Evolutionary conservation across 1,284 basidiomycete genomes (phyloP), one percentile per base, ranked within the genome.

Genomic region (Cryptococcus sp.): DNA sequence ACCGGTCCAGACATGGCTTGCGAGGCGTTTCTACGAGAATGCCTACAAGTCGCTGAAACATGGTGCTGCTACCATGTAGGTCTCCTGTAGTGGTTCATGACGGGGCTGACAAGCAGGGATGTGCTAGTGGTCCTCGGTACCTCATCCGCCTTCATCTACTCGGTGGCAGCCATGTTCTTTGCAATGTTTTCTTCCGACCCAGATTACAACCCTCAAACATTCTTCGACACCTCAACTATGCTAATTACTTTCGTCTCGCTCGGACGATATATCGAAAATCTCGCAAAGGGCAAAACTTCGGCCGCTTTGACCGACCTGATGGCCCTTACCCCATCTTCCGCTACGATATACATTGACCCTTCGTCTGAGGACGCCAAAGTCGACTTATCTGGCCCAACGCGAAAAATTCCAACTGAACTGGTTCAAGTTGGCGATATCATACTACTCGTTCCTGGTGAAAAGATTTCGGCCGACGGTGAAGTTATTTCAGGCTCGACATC

Each of bases 151-250:
- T 98, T 96, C 73, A 78, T 84, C 59, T 99, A 97, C 76, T 98
- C 93, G 3, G 63, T 91, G 36, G 76, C 84, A 52, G 75, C 82
- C 47, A 83, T 98, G 79, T 59, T 88, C 60, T 78, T 80, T 44
- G 84, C 86, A 32, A 78, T 83, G 21, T 83, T 87, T 76, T 62
- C 64, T 14, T 63, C 68, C 1, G 62, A 68, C 46, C 79, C 83
- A 0, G 81, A 82, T 50, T 88, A 82, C 69, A 84, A 82, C 34
- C 94, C 96, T 0, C 83, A 88, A 68, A 84, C 92, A 28, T 98
- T 98, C 78, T 98, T 98, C 76, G 96, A 99, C 76, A 98, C 96
- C 1, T 93, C 89, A 64, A 96, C 93, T 16, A 98, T 98, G 96
- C 79, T 99, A 53, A 88, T 99, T 80, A 91, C 87, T 75, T 98